These are phyloP conservation scores for Rubus idaeus DNA, from an alignment of 306 rosid species.

Conservation along the genomic window DNA sequence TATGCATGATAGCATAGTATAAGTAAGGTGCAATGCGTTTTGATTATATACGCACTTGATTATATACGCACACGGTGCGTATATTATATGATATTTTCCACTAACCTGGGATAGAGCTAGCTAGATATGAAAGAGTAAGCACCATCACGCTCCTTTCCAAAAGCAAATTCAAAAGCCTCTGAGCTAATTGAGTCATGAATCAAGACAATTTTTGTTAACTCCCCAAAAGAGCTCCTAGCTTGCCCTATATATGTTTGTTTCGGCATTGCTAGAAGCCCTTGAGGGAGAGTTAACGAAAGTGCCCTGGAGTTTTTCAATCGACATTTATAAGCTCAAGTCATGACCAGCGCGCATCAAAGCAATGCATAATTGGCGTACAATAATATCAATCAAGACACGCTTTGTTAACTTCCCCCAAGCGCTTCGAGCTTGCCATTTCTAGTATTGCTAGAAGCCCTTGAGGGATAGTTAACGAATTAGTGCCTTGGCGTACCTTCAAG, in stretches of 20 bases:
- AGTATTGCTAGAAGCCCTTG: slow-evolving; percentile 22
- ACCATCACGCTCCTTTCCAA: neutral
- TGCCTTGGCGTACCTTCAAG: neutral
- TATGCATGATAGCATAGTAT: no score
- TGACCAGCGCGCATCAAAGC: no score
- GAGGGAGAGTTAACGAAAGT: slow-evolving; percentile 1
- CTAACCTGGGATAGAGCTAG: neutral
- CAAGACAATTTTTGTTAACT: neutral
- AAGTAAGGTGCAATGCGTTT: no score
- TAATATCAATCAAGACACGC: neutral
- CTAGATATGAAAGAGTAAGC: neutral
- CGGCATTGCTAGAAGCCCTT: neutral
- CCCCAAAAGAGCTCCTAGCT: neutral
- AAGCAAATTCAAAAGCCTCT: neutral
- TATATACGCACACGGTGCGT: neutral
- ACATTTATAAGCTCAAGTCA: no score
- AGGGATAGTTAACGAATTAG: slow-evolving; percentile 20
- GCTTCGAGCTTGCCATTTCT: neutral
- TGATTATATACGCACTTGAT: neutral
- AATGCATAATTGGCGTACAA: no score
- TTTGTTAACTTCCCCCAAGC: slow-evolving; percentile 13
- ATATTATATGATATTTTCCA: neutral
- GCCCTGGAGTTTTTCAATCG: neutral
- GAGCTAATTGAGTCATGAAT: neutral
- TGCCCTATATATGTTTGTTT: neutral